These are phyloP conservation scores for Backusella morwellensis DNA, from an alignment of 192 early-diverging fungal species.

Conservation along the genomic window DNA sequence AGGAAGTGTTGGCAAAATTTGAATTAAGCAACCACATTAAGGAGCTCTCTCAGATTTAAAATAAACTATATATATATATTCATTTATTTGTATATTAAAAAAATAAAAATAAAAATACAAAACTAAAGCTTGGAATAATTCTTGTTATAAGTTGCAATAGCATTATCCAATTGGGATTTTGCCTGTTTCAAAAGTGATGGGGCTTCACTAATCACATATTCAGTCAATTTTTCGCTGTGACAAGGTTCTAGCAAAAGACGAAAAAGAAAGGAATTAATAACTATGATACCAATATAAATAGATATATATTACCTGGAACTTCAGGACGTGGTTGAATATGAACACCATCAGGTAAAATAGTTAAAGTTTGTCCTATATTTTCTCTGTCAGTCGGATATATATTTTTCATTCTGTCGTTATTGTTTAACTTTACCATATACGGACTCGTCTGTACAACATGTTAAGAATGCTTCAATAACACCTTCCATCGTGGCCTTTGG, in stretches of 20 bases:
- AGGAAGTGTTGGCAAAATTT: conserved; percentile 41
- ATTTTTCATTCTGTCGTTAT: background rate
- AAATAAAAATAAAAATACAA: background rate
- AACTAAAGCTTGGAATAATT: background rate
- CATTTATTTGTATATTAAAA: background rate
- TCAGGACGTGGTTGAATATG: background rate
- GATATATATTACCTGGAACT: background rate
- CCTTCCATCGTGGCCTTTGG: conserved; percentile 20
- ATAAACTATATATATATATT: background rate
- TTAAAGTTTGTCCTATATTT: conserved; percentile 8
- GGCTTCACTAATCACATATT: background rate
- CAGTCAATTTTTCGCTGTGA: background rate
- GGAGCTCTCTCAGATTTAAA: conserved; percentile 22
- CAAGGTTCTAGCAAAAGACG: background rate
- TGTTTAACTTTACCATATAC: conserved; percentile 3
- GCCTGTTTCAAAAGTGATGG: background rate
- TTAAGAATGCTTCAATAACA: conserved; percentile 24
- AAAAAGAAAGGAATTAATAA: background rate
- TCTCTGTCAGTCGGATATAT: background rate
- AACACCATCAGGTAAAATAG: conserved; percentile 7
- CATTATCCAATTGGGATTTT: background rate
- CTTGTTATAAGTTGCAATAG: background rate
- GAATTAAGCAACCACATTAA: conserved; percentile 47
- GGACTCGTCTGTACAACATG: conserved; percentile 11
- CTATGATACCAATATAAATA: background rate